A percentile compares a stretch with the other conserved stretches of the same genome.
Evolutionary conservation across 129 eudicot genomes (phyloP).

Genomic region (Chrysanthemum lavandulifolium): DNA sequence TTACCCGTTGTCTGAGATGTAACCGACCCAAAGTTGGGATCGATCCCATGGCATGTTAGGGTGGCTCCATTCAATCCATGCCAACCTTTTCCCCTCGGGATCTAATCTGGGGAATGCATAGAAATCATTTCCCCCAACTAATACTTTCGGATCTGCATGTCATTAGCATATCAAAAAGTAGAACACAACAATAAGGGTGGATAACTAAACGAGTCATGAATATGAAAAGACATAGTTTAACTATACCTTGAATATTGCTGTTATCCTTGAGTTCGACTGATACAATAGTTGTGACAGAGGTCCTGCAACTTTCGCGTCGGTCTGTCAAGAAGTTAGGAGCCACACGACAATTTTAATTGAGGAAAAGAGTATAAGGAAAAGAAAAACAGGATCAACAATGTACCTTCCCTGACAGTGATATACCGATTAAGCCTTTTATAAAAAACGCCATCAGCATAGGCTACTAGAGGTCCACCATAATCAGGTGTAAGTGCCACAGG

Average conservation of each 20-base stretch:
- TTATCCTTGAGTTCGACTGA: slow-evolving; percentile 31
- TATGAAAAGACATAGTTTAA: background rate
- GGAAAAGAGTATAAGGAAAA: background rate
- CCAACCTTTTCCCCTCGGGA: slow-evolving; percentile 33
- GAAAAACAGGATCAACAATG: background rate
- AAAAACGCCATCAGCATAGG: slow-evolving; percentile 51
- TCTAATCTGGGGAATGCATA: slow-evolving; percentile 50
- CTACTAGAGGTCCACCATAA: slow-evolving; percentile 40
- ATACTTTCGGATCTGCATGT: slow-evolving; percentile 38
- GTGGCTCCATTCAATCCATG: slow-evolving; percentile 57
- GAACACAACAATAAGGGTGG: background rate
- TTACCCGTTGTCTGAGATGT: slow-evolving; percentile 38
- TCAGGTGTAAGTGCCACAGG: slow-evolving; percentile 48
- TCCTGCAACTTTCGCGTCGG: slow-evolving; percentile 33
- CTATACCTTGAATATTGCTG: slow-evolving; percentile 34
- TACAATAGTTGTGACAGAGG: slow-evolving; percentile 40
- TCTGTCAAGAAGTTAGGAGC: slow-evolving; percentile 22
- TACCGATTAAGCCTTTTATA: slow-evolving; percentile 35
- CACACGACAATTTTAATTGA: background rate
- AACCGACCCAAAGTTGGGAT: slow-evolving; percentile 48
- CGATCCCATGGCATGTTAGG: slow-evolving; percentile 56
- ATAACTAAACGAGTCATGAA: background rate
- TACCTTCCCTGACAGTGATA: slow-evolving; percentile 44
- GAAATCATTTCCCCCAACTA: slow-evolving; percentile 43
- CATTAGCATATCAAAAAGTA: background rate